Percentiles rank a stretch among this genome's conserved stretches.
These are phyloP conservation scores for Tardiomyces depauwii DNA, from an alignment of 1,139 yeast species.

Conservation along the genomic window DNA sequence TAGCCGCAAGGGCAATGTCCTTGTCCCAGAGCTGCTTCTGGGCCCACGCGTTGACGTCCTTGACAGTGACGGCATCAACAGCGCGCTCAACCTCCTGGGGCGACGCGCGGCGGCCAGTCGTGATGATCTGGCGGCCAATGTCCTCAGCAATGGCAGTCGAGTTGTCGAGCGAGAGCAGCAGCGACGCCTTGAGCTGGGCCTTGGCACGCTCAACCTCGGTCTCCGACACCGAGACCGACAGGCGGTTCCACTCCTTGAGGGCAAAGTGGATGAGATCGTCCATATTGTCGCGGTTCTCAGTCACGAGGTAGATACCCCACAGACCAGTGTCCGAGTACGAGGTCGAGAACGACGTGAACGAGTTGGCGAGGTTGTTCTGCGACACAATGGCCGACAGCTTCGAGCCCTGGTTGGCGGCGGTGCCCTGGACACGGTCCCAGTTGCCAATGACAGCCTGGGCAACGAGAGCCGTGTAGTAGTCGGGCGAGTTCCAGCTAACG, in stretches of 20 bases:
- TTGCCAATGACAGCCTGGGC: conserved; percentile 96
- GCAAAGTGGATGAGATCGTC: conserved; percentile 64
- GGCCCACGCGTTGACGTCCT: conserved; percentile 84
- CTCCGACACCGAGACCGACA: conserved; percentile 68
- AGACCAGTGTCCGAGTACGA: conserved; percentile 95
- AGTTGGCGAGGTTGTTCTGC: conserved; percentile 73
- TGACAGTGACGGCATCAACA: conserved; percentile 66
- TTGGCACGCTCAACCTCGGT: conserved; percentile 91
- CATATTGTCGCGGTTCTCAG: conserved; percentile 60
- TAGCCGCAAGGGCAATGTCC: conserved; percentile 82
- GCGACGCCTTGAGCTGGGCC: conserved; percentile 87
- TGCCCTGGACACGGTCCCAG: conserved; percentile 93
- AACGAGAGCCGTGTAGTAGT: conserved; percentile 88
- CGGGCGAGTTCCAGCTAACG: conserved; percentile 94
- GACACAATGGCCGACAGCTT: conserved; percentile 72
- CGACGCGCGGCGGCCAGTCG: conserved; percentile 81
- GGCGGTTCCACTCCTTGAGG: conserved; percentile 78
- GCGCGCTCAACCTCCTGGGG: conserved; percentile 88
- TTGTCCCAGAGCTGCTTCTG: conserved; percentile 65
- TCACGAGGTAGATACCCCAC: conserved; percentile 91
- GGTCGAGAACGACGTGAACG: conserved; percentile 93
- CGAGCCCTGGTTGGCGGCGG: conserved; percentile 78
- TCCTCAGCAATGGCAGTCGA: conserved; percentile 96
- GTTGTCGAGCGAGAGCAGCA: conserved; percentile 82
- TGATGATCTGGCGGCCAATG: conserved; percentile 92